Conservation (phyloP, 2,329 filamentous ascomycete genomes). For the Talaromyces sp. region DNA sequence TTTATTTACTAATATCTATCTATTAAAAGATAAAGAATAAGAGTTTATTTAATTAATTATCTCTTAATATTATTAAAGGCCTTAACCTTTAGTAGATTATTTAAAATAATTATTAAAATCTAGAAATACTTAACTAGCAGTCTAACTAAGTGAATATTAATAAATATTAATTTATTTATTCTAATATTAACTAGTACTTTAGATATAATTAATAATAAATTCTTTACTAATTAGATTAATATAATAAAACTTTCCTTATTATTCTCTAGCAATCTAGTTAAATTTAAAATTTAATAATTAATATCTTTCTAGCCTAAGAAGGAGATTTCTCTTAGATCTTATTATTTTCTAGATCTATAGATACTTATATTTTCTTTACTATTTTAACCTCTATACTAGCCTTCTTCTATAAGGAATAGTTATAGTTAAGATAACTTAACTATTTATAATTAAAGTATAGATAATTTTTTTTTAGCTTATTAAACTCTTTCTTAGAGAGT, state of each 20-base stretch:
- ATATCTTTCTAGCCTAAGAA: background rate
- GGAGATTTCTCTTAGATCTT: background rate
- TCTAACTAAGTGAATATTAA: background rate
- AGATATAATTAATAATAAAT: background rate
- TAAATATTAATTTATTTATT: slow-evolving; percentile 3
- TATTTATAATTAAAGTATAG: background rate
- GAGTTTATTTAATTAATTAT: background rate
- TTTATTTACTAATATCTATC: background rate
- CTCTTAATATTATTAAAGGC: background rate
- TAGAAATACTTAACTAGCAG: background rate
- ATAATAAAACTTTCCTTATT: background rate
- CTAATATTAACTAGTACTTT: background rate
- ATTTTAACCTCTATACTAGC: background rate
- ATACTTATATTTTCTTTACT: no score
- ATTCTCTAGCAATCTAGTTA: background rate
- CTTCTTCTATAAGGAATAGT: background rate
- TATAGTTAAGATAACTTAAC: background rate
- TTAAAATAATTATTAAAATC: background rate
- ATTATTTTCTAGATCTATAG: background rate
- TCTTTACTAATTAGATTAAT: background rate
- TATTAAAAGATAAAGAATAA: background rate
- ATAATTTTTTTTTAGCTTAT: background rate
- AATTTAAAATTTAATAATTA: background rate
- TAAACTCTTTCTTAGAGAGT: no score
- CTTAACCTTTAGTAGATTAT: background rate